phyloP scores from a whole-genome alignment of 2,329 filamentous ascomycete species.

The Orbilia ellipsospora region DNA sequence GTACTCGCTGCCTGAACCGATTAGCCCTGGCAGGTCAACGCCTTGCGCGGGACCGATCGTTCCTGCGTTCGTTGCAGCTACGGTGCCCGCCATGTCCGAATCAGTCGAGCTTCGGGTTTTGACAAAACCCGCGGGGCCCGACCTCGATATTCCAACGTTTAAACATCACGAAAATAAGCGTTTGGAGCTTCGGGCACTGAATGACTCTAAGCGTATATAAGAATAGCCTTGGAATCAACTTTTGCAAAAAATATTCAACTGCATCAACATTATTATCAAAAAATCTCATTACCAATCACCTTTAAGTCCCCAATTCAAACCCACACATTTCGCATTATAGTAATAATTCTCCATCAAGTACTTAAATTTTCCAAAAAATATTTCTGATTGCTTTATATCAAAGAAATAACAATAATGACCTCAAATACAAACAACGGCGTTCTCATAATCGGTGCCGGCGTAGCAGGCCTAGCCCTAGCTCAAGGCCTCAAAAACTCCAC shows the following conservation, averaged over 20 bases:
- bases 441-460: conserved; percentile 33
- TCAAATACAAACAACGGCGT: conserved; percentile 4
- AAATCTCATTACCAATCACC: too few relatives aligned
- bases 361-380: background rate
- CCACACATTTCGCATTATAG: too few relatives aligned
- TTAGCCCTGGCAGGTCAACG: too few relatives aligned
- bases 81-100: background rate
- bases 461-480: conserved; percentile 24
- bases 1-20: too few relatives aligned
- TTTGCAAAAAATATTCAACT: too few relatives aligned
- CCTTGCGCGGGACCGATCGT: too few relatives aligned
- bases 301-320: too few relatives aligned
- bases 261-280: too few relatives aligned
- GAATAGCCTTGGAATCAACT: too few relatives aligned
- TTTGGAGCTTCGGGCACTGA: background rate
- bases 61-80: too few relatives aligned
- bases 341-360: too few relatives aligned
- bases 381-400: background rate
- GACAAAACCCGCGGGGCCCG: background rate
- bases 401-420: background rate
- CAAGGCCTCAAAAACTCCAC: conserved; percentile 21
- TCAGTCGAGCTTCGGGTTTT: background rate
- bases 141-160: background rate
- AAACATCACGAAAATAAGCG: background rate
- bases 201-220: too few relatives aligned